Percentiles rank a stretch among this genome's conserved stretches.
Evolutionary conservation across 2,329 filamentous ascomycete species (phyloP).

Genomic region (Penicillium sp.): DNA sequence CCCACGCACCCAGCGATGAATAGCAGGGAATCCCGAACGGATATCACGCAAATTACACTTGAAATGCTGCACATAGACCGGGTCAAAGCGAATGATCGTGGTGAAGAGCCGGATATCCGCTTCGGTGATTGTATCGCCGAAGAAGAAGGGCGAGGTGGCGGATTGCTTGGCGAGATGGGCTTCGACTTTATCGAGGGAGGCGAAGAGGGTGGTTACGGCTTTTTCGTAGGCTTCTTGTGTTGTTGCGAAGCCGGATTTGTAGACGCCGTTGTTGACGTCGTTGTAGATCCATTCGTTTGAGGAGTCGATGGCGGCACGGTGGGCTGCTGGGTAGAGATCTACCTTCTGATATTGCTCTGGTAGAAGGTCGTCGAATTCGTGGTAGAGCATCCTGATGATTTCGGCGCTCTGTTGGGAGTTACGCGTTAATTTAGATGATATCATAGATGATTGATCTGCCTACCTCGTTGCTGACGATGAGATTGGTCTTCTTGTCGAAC

Average conservation of each 20-base stretch:
- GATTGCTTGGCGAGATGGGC: slow-evolving; percentile 53
- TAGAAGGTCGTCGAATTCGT: slow-evolving; percentile 69
- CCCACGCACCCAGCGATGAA: slow-evolving; percentile 75
- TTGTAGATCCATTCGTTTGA: slow-evolving; percentile 76
- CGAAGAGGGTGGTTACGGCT: slow-evolving; percentile 66
- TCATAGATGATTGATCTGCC: slow-evolving; percentile 3
- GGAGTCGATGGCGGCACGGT: slow-evolving; percentile 66
- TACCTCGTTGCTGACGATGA: slow-evolving; percentile 84
- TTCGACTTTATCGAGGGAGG: slow-evolving; percentile 70
- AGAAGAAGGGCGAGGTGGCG: slow-evolving; percentile 58
- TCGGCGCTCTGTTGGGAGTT: slow-evolving; percentile 55
- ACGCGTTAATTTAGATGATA: background rate
- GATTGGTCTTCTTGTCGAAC: slow-evolving; percentile 62
- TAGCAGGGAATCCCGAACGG: slow-evolving; percentile 69
- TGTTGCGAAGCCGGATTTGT: slow-evolving; percentile 70
- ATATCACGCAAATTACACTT: slow-evolving; percentile 82
- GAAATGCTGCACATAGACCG: slow-evolving; percentile 76
- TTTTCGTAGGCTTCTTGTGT: slow-evolving; percentile 76
- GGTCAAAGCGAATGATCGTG: slow-evolving; percentile 66
- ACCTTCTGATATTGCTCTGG: slow-evolving; percentile 55
- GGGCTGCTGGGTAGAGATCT: slow-evolving; percentile 60
- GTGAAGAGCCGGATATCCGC: slow-evolving; percentile 72
- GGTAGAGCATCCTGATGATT: slow-evolving; percentile 85
- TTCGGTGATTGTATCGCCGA: slow-evolving; percentile 71
- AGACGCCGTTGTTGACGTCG: slow-evolving; percentile 49